Evolutionary conservation across 1,284 basidiomycete species (phyloP), one percentile per base, ranked within the genome.

Genomic region (Cryptococcus depauperatus): DNA sequence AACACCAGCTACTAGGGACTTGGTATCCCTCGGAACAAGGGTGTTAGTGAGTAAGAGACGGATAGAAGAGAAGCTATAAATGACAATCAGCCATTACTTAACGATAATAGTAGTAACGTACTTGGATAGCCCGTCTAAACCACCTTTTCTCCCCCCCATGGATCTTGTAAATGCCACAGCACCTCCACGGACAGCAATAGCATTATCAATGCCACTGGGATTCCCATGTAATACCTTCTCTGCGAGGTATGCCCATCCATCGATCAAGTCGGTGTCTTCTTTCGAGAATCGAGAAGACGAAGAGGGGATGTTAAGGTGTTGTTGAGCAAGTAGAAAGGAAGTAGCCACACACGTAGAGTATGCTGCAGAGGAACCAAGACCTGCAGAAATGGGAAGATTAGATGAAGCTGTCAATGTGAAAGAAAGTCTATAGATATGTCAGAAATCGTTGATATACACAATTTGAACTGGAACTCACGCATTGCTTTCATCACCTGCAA

Each of bases 221-320:
- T 90, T 98, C 3, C 95, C 95, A 66, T 99, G 95, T 42, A 97
- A 74, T 29, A 99, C 86, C 71, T 97, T 97, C 73, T 99, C 95
- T 5, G 85, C 79, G 39, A 96, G 74, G 72, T 96, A 98, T 16
- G 95, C 90, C 83, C 91, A 97, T 37, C 77, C 76, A 69, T 99
- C 97, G 55, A 92, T 81, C 55, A 83, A 76, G 55, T 88, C 81
- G 4, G 88, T 84, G 23, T 73, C 83, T 53, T 77, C 70, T 52
- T 82, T 79, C 3, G 80, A 79, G 43, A 83, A 60, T 13, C 79
- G 71, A 35, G 71, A 68, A 16, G 48, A 45, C 16, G 43, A 34
- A 14, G 62, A 60, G 28, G 70, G 28, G 72, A 73, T 43, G 69
- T 71, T 48, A 32, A 68, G 51, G 37, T 63, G 51, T 16, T 47